phyloP scores from a whole-genome alignment of 805 yeast genomes.

The Candida maesae region DNA sequence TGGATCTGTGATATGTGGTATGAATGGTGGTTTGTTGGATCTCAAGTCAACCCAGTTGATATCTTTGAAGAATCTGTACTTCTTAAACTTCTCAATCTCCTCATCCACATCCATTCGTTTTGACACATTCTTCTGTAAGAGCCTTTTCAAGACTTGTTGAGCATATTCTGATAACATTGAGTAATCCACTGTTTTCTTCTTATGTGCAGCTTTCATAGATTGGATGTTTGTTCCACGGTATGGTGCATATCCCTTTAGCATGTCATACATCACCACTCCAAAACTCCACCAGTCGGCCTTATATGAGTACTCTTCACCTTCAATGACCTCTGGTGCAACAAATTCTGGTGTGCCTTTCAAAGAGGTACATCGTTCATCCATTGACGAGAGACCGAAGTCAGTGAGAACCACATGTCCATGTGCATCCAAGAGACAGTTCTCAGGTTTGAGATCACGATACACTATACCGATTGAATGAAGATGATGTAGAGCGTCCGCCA shows the following conservation, averaged over 20 bases:
- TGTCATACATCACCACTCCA: constrained; percentile 75
- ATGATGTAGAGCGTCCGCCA: constrained; percentile 72
- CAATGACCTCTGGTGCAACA: constrained; percentile 82
- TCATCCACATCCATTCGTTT: constrained; percentile 63
- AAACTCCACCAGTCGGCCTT: constrained; percentile 92
- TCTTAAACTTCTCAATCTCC: constrained; percentile 36
- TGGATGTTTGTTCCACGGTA: constrained; percentile 74
- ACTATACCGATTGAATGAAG: constrained; percentile 78
- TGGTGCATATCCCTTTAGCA: constrained; percentile 81
- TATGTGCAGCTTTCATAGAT: constrained; percentile 64
- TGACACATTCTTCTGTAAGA: constrained; percentile 63
- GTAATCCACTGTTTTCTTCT: constrained; percentile 52
- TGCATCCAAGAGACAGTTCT: constrained; percentile 74
- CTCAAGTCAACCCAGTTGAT: constrained; percentile 61
- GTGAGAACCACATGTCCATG: constrained; percentile 80
- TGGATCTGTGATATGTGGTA: constrained; percentile 72
- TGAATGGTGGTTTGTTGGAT: constrained; percentile 61
- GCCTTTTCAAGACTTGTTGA: constrained; percentile 60
- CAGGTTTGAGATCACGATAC: constrained; percentile 86
- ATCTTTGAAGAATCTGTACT: constrained; percentile 73
- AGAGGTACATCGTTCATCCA: constrained; percentile 36
- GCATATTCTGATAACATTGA: constrained; percentile 67
- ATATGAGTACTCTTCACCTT: constrained; percentile 74
- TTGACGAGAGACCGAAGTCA: constrained; percentile 71
- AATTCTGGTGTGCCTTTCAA: constrained; percentile 43